phyloP scores from a whole-genome alignment of 495 filamentous ascomycete genomes.

The Pseudomonodictys pantanalensis region DNA sequence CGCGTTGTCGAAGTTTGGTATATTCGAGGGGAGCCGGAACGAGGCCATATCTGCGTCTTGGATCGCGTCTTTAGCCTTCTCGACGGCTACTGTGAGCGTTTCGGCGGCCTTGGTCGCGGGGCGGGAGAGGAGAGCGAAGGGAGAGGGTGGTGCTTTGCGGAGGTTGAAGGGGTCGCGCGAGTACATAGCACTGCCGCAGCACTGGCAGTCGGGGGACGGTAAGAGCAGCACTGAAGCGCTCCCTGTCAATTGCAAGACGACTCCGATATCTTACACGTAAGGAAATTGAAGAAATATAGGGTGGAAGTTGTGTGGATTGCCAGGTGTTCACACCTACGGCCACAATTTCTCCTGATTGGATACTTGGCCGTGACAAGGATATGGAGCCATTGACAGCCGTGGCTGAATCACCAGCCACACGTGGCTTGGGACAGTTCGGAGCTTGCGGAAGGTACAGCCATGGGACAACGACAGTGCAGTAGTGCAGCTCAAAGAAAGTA shows the following conservation, averaged over 20 bases:
- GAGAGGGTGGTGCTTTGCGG: constrained; percentile 25
- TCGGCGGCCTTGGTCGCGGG: constrained; percentile 44
- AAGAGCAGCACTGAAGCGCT: not conserved
- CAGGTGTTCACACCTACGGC: not conserved
- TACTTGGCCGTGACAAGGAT: not conserved
- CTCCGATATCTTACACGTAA: not conserved
- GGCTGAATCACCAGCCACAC: not conserved
- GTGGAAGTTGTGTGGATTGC: not conserved
- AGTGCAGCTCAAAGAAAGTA: too few relatives aligned
- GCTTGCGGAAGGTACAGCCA: not conserved
- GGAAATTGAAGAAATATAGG: not conserved
- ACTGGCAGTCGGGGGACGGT: constrained; percentile 6
- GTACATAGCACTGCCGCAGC: constrained; percentile 29
- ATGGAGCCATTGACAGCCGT: not conserved
- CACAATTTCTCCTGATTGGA: not conserved
- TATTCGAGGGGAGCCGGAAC: constrained; percentile 64
- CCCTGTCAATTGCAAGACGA: not conserved
- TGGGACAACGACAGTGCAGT: not conserved
- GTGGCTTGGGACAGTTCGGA: too few relatives aligned
- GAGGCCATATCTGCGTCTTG: constrained; percentile 55
- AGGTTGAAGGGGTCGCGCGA: constrained; percentile 41
- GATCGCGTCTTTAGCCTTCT: constrained; percentile 43
- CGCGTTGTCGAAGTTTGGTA: constrained; percentile 67
- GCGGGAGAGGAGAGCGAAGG: constrained; percentile 26
- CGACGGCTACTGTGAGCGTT: constrained; percentile 36